Percentiles rank a stretch among this genome's conserved stretches.
Conservation (phyloP, 768 basidiomycete species). For the Dioszegia hungarica region DNA sequence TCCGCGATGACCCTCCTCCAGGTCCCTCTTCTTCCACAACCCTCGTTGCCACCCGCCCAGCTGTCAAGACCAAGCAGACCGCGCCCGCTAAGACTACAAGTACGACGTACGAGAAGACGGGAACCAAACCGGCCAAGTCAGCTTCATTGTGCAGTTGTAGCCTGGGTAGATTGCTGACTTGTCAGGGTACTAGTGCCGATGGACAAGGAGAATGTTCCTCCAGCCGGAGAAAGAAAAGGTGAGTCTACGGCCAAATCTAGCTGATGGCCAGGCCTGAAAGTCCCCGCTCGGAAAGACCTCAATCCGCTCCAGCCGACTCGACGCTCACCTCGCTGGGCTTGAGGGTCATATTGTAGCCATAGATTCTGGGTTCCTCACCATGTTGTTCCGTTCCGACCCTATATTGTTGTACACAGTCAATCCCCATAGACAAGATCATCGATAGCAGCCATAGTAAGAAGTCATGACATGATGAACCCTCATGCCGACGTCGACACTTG, state of each 20-base stretch:
- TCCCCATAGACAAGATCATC: too few relatives aligned
- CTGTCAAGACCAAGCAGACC: neutral
- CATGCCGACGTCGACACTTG: too few relatives aligned
- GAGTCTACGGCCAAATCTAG: neutral
- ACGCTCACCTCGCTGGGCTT: neutral
- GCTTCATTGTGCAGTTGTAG: too few relatives aligned
- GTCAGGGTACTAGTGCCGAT: too few relatives aligned
- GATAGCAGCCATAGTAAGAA: too few relatives aligned
- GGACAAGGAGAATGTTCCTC: conserved; percentile 6
- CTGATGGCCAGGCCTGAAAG: neutral
- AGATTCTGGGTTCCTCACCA: too few relatives aligned
- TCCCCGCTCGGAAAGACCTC: neutral
- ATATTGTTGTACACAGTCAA: too few relatives aligned
- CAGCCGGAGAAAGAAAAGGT: neutral
- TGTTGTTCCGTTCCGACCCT: too few relatives aligned
- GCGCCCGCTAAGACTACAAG: too few relatives aligned
- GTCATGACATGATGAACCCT: too few relatives aligned
- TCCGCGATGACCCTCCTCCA: neutral
- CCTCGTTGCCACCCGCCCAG: neutral
- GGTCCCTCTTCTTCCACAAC: neutral
- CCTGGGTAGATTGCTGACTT: too few relatives aligned
- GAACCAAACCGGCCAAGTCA: too few relatives aligned
- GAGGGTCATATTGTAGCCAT: neutral
- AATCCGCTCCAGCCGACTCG: neutral
- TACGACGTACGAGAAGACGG: neutral